A percentile compares a stretch with the other conserved stretches of the same genome.
Evolutionary conservation across 2,329 filamentous ascomycete species (phyloP).

Genomic region (Emergomyces africanus): DNA sequence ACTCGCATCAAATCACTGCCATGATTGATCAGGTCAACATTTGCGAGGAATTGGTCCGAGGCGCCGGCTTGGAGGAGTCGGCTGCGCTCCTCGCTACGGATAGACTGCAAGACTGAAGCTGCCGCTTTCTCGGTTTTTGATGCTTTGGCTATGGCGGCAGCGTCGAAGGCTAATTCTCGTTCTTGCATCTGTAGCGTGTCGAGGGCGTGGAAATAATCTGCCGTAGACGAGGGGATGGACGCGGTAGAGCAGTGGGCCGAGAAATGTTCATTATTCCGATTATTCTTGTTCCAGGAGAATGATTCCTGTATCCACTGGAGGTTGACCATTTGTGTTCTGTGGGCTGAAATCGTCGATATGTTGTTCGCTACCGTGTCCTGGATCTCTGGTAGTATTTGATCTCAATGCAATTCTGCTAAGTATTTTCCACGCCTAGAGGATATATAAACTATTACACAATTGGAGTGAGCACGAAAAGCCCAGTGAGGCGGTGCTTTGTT

Average conservation of each 20-base stretch:
- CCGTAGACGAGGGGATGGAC: background rate
- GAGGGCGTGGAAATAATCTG: background rate
- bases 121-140: background rate
- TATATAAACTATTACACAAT: background rate
- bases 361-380: background rate
- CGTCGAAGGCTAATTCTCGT: constrained; percentile 1
- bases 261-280: background rate
- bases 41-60: constrained; percentile 1
- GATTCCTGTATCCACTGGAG: background rate
- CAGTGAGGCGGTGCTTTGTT: background rate
- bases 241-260: background rate
- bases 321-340: background rate
- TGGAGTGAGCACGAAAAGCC: background rate
- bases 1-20: constrained; percentile 1
- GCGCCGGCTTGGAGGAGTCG: background rate
- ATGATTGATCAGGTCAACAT: background rate
- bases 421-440: background rate
- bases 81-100: background rate
- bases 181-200: background rate
- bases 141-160: background rate
- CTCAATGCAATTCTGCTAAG: background rate
- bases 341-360: background rate
- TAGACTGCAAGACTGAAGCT: background rate
- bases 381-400: background rate
- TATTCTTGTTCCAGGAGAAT: background rate